Evolutionary conservation across 2,329 filamentous ascomycete genomes (phyloP), one percentile per base, ranked within the genome.

Genomic region (Penicillium paneum): DNA sequence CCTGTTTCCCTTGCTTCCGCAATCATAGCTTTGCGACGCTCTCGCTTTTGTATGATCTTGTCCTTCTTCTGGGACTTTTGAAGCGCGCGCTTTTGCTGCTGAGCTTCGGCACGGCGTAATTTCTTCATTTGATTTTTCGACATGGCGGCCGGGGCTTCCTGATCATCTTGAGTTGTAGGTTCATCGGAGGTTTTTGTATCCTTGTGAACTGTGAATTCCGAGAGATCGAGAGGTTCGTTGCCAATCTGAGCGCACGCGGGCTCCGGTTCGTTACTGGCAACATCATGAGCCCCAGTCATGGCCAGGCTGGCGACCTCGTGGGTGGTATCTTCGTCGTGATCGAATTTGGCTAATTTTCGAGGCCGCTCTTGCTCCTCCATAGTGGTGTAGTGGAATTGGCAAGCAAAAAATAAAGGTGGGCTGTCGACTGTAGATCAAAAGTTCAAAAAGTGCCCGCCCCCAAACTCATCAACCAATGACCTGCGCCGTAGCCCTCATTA

Each of bases 81-180:
- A 29, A 77, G 74, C 39, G 80, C 82, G 59, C 84, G 87, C 21
- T 82, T 83, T 8, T 86, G 84, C 64, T 96, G 91, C 88, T 90
- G 96, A 69, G 83, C 79, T 67, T 89, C 81, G 59, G 84, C 81
- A 52, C 85, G 86, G 57, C 82, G 84, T 49, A 91, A 78, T 67
- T 91, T 93, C 74, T 96, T 96, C 56, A 88, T 77, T 64, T 93
- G 88, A 66, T 87, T 95, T 68, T 97, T 97, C 17, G 93, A 96
- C 48, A 97, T 62, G 35, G 72, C 58, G 12, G 64, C 61, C 8
- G 59, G 49, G 2, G 48, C 52, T 4, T 55, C 54, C 2, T 62
- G 57, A 10, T 49, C 52, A 10, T 61, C 48, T 8, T 48, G 17
- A 2, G 41, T 26, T 8, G 29, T 17, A 35, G 53, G 29, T 39